A percentile compares a stretch with the other conserved stretches of the same genome.
These are phyloP conservation scores for Coccomyxa sp. DNA, from an alignment of 139 green algal genomes.

Conservation along the genomic window DNA sequence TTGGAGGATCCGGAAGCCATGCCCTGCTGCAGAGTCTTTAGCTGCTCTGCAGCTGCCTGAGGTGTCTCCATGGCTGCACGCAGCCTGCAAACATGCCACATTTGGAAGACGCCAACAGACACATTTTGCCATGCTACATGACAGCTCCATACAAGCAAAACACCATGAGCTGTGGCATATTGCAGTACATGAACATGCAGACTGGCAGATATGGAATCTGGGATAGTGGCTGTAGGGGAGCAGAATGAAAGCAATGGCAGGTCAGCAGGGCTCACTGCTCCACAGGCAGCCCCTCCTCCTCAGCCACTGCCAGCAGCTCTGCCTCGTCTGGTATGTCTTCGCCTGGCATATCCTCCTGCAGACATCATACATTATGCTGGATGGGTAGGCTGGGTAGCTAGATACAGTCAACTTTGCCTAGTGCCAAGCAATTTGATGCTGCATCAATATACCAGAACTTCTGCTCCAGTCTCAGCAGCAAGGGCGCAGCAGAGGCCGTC, in stretches of 20 bases:
- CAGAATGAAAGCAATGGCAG: neutral
- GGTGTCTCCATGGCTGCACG: neutral
- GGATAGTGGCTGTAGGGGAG: too few relatives aligned
- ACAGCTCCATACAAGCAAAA: neutral
- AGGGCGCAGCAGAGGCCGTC: too few relatives aligned
- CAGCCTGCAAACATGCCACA: neutral
- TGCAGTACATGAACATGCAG: neutral
- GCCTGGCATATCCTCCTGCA: neutral
- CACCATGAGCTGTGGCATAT: neutral
- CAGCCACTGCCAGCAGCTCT: neutral
- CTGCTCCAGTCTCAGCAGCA: too few relatives aligned
- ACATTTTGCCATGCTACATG: too few relatives aligned
- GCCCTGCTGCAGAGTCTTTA: neutral
- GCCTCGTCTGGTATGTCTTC: neutral
- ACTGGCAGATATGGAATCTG: too few relatives aligned
- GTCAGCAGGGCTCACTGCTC: neutral
- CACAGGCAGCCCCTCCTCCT: neutral
- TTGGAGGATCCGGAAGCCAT: neutral
- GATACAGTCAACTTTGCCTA: too few relatives aligned
- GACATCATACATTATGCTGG: too few relatives aligned
- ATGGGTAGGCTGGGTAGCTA: too few relatives aligned
- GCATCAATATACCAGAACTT: too few relatives aligned
- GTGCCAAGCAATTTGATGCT: too few relatives aligned
- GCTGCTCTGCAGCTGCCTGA: neutral
- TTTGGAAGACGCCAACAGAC: neutral